Percentiles rank a stretch among this genome's conserved stretches.
These are phyloP conservation scores for Podaxis rugospora DNA, from an alignment of 768 basidiomycete species.

Conservation along the genomic window DNA sequence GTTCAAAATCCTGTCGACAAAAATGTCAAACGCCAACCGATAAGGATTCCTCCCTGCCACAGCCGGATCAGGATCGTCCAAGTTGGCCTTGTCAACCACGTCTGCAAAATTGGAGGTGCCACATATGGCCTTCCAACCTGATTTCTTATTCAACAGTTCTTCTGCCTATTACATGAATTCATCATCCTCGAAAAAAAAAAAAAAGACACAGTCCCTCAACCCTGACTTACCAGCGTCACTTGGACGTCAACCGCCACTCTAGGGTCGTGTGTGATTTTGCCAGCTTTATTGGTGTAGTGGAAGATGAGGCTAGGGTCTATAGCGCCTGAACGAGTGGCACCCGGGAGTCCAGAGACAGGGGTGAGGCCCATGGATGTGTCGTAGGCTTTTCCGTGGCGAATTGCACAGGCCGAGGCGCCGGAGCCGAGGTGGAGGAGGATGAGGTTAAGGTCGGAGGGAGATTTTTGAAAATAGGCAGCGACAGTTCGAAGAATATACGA, in stretches of 20 bases:
- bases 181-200: background rate
- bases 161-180: constrained; percentile 41
- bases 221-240: constrained; percentile 41
- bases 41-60: constrained; percentile 25
- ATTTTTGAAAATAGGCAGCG: constrained; percentile 52
- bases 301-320: constrained; percentile 88
- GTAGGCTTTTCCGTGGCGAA: constrained; percentile 65
- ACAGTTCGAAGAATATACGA: constrained; percentile 65
- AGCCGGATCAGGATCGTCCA: constrained; percentile 20
- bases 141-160: constrained; percentile 67
- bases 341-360: constrained; percentile 82
- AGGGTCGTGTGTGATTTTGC: constrained; percentile 52
- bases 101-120: constrained; percentile 81
- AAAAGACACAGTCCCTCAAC: background rate
- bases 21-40: constrained; percentile 71
- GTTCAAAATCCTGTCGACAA: constrained; percentile 71
- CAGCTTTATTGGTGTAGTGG: constrained; percentile 62
- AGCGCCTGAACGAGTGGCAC: constrained; percentile 80
- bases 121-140: constrained; percentile 74
- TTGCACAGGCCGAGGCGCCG: constrained; percentile 82
- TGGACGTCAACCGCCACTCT: constrained; percentile 40
- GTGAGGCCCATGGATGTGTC: constrained; percentile 94
- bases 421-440: constrained; percentile 87
- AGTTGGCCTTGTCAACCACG: constrained; percentile 46
- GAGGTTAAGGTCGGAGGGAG: constrained; percentile 53